Evolutionary conservation across 805 yeast species (phyloP), one percentile per base, ranked within the genome.

Genomic region (Jamesozyma lodderae): DNA sequence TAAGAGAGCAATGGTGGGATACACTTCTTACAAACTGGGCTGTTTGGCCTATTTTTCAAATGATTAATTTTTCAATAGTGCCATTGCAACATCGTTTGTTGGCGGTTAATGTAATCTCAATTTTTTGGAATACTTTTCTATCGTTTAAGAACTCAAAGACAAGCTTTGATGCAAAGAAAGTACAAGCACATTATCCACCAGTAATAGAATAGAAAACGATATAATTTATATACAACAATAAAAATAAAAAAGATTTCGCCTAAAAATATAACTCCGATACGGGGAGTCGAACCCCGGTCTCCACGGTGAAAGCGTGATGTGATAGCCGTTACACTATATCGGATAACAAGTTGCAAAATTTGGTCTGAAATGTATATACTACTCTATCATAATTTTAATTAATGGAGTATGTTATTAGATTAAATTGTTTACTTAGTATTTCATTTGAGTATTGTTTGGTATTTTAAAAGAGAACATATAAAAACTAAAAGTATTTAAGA

Each of bases 41-140:
- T 36, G 81, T 90, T 10, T 92, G 97, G 98, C 97, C 97, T 0
- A 60, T 75, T 0, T 82, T 92, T 45, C 97, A 92, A 61, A 52
- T 77, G 38, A 45, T 79, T 44, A 92, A 90, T 61, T 85, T 90
- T 53, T 70, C 77, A 33, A 51, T 83, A 6, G 72, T 86, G 2
- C 96, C 96, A 0, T 72, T 77, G 6, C 77, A 77, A 31, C 74
- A 72, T 48, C 70, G 94, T 27, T 59, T 88, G 33, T 51, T 83
- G 33, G 66, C 77, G 9, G 94, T 82, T 22, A 85, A 85, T 51
- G 41, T 77, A 4, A 69, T 83, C 19, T 76, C 90, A 34, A 73
- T 87, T 20, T 75, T 79, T 15, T 88, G 96, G 96, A 87, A 87
- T 56, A 75, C 90, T 20, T 85, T 70, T 53, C 57, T 88, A 46